Evolutionary conservation across 805 yeast genomes (phyloP), one percentile per base, ranked within the genome.

Genomic region (Candida insectalens): DNA sequence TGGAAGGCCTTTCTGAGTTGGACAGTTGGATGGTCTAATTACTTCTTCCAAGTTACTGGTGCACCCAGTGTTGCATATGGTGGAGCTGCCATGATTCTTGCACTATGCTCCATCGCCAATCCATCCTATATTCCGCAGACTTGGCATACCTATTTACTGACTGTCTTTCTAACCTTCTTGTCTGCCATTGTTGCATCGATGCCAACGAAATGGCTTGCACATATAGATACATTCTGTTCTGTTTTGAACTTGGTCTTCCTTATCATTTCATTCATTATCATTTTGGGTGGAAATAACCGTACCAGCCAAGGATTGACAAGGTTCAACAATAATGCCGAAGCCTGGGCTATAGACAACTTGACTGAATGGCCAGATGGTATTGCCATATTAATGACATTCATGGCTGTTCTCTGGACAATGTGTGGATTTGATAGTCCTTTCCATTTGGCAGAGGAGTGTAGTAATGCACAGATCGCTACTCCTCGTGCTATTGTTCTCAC

Each of bases 401-500:
- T 71, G 43, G 73, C 78, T 20, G 75, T 67, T 30, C 69, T 72
- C 39, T 73, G 79, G 78, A 71, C 79, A 30, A 76, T 77, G 83
- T 68, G 78, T 35, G 84, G 83, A 12, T 78, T 74, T 49, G 84
- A 78, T 49, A 73, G 82, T 14, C 80, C 84, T 0, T 77, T 77
- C 60, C 84, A 79, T 47, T 59, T 78, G 40, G 65, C 81, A 13
- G 87, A 78, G 53, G 85, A 78, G 47, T 71, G 79, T 42, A 57
- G 74, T 32, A 75, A 76, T 49, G 80, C 83, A 9, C 57, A 69
- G 19, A 57, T 62, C 15, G 81, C 80, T 5, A 74, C 78, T n/a
- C 83, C 84, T 13, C 61, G 66, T 33, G 82, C 82, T 28, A 75
- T 77, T 41, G 69, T 74, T 13, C 51, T 74, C 52, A 72, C 79